Percentiles rank a stretch among this genome's conserved stretches.
These are phyloP conservation scores for Mimosa pudica DNA, from an alignment of 306 rosid species.

Conservation along the genomic window DNA sequence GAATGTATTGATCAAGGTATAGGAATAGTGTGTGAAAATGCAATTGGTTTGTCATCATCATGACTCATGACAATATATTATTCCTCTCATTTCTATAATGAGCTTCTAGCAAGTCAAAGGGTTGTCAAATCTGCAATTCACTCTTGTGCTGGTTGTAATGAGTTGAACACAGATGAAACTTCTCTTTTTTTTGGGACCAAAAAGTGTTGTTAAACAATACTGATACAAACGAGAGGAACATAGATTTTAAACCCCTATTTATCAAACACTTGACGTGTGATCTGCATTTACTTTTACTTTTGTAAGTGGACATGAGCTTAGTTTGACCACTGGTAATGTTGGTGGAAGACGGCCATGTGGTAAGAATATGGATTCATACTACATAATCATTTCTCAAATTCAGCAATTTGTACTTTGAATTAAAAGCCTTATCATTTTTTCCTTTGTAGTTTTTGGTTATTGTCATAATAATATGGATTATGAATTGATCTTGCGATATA, in stretches of 20 bases:
- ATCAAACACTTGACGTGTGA: background rate
- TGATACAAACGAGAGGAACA: background rate
- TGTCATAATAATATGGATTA: background rate
- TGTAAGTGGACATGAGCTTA: constrained; percentile 82
- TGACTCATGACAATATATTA: constrained; percentile 17
- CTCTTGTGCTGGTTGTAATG: too few relatives aligned
- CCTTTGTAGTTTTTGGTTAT: background rate
- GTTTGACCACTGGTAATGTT: constrained; percentile 77
- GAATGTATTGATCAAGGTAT: constrained; percentile 1
- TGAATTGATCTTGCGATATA: background rate
- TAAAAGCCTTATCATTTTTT: constrained; percentile 18
- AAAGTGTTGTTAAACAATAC: background rate
- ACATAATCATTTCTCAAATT: constrained; percentile 10
- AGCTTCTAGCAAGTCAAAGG: background rate
- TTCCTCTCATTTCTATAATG: background rate
- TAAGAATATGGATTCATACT: constrained; percentile 30
- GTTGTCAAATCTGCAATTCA: too few relatives aligned
- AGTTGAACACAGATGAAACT: too few relatives aligned
- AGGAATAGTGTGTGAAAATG: constrained; percentile 26
- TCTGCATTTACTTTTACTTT: constrained; percentile 18
- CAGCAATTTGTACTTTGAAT: background rate
- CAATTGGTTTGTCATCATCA: background rate
- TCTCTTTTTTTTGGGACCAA: background rate
- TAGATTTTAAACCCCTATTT: background rate
- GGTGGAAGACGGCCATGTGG: constrained; percentile 92